Conservation (phyloP, 2,329 filamentous ascomycete species). For the Botrytis pseudocinerea region DNA sequence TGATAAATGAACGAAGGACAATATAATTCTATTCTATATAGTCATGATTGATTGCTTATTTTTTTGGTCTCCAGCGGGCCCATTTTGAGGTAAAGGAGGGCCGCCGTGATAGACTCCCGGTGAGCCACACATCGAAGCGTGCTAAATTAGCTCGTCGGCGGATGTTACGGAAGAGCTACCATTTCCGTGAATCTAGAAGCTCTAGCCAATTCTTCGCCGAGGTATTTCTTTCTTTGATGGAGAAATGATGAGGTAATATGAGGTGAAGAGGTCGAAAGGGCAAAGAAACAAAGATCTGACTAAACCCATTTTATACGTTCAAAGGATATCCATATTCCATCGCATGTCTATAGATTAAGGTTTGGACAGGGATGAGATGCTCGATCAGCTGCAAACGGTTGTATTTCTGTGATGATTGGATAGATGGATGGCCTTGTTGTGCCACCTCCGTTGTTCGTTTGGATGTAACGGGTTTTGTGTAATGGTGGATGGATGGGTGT, state of each 20-base stretch:
- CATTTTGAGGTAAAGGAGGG: not conserved
- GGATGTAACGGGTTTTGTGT: not conserved
- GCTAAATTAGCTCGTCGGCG: not conserved
- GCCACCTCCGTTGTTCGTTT: not conserved
- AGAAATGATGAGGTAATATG: not conserved
- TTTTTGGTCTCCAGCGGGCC: not conserved
- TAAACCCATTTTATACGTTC: not conserved
- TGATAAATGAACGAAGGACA: not conserved
- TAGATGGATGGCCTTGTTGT: not conserved
- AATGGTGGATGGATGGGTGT: not conserved
- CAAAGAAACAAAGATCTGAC: not conserved
- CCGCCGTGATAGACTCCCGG: not conserved
- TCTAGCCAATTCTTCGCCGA: not conserved
- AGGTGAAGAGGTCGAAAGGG: not conserved
- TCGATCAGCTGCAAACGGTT: not conserved
- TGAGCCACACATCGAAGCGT: not conserved
- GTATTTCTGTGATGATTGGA: not conserved
- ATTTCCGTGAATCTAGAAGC: not conserved
- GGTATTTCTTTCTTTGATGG: not conserved
- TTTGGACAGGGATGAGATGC: not conserved
- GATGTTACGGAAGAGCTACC: not conserved
- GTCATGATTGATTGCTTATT: not conserved
- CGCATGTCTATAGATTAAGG: not conserved
- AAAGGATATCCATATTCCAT: not conserved
- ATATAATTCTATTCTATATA: not conserved